Evolutionary conservation across 108 stramenopile species (phyloP).

Genomic region (Cyclostephanos tholiformis): DNA sequence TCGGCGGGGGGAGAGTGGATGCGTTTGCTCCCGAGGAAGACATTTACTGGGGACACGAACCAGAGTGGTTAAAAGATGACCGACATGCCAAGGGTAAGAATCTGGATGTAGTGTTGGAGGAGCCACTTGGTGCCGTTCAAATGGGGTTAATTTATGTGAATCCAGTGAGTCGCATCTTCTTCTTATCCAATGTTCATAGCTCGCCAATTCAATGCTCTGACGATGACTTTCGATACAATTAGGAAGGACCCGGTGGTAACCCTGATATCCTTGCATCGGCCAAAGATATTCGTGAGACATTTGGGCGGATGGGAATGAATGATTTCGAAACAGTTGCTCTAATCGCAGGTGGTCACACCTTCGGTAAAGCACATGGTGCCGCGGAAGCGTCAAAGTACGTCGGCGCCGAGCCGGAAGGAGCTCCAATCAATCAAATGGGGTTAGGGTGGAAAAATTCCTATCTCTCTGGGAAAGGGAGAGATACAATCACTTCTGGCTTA

Average conservation of each 20-base stretch:
- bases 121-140: conserved; percentile 76
- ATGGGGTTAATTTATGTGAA: conserved; percentile 89
- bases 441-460: conserved; percentile 71
- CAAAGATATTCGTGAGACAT: conserved; percentile 77
- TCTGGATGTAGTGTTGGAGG: conserved; percentile 39
- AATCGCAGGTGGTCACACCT: conserved; percentile 83
- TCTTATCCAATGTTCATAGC: neutral
- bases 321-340: conserved; percentile 82
- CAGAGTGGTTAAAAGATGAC: conserved; percentile 64
- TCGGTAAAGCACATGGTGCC: conserved; percentile 83
- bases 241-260: conserved; percentile 72
- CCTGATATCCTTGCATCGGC: conserved; percentile 71
- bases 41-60: conserved; percentile 78
- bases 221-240: neutral
- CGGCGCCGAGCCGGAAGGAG: conserved; percentile 75
- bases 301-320: conserved; percentile 77
- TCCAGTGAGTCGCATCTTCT: conserved; percentile 33
- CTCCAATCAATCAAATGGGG: conserved; percentile 68
- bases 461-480: conserved; percentile 60
- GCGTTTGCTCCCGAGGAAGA: conserved; percentile 70
- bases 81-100: conserved; percentile 37
- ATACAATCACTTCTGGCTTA: conserved; percentile 75
- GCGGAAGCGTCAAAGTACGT: conserved; percentile 57
- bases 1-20: conserved; percentile 72
- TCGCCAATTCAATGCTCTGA: neutral